These are phyloP conservation scores for Penicillium arizonense DNA, from an alignment of 495 filamentous ascomycete species.

Conservation along the genomic window DNA sequence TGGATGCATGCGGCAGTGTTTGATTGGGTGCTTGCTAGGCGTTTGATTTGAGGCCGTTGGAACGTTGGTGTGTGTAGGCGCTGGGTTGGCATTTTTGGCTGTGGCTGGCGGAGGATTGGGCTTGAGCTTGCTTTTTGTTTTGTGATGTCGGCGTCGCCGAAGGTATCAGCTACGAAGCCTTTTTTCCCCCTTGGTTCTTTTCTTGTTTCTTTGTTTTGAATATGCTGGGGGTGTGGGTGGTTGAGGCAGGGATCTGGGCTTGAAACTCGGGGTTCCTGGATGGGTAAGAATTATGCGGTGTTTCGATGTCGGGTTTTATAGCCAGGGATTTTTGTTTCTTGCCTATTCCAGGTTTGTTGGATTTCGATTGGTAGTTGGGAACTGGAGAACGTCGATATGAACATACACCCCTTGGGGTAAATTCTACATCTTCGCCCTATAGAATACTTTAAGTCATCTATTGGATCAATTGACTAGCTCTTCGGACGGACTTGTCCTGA, in stretches of 20 bases:
- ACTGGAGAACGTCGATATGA: too few species aligned
- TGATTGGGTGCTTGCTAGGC: background rate
- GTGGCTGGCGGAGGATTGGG: background rate
- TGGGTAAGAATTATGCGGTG: too few species aligned
- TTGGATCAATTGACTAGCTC: conserved; percentile 19
- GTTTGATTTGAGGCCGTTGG: too few species aligned
- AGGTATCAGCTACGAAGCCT: background rate
- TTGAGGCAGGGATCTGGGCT: too few species aligned
- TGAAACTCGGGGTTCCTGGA: too few species aligned
- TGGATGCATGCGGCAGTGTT: background rate
- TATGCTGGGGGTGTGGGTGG: background rate
- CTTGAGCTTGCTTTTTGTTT: background rate
- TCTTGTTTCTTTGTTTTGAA: background rate
- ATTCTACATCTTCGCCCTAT: background rate
- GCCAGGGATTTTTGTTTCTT: too few species aligned
- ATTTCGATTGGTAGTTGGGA: too few species aligned
- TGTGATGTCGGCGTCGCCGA: background rate
- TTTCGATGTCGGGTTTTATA: too few species aligned
- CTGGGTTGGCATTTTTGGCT: background rate
- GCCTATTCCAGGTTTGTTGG: too few species aligned
- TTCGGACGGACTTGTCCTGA: background rate
- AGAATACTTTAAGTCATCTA: conserved; percentile 8
- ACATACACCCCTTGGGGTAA: background rate
- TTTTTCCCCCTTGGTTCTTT: background rate
- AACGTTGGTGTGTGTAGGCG: background rate